Conservation (phyloP, 345 rosid species). For the Eutrema japonicum region DNA sequence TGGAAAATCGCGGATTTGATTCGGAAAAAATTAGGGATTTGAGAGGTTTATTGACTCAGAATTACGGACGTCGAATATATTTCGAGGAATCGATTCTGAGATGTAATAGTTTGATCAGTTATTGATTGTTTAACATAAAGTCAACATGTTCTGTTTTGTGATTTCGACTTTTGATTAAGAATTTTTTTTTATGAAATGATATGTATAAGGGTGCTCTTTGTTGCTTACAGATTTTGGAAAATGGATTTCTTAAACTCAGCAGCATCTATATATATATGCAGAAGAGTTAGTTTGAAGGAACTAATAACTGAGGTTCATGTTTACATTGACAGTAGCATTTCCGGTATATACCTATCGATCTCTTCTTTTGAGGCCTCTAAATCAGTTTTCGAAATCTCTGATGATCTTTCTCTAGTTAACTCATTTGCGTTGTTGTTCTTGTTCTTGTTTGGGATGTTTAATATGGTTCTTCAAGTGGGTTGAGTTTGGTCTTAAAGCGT, state of each 20-base stretch:
- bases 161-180: not conserved
- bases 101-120: not conserved
- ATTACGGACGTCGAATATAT: not conserved
- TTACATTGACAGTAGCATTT: conserved; percentile 46
- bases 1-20: not conserved
- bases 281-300: conserved; percentile 53
- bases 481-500: conserved; percentile 69
- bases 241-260: conserved; percentile 45
- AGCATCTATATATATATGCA: conserved; percentile 47
- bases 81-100: conserved; percentile 13
- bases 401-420: conserved; percentile 4
- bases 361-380: not conserved
- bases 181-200: not conserved
- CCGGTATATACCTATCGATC: conserved; percentile 41
- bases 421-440: not conserved
- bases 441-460: conserved; percentile 4
- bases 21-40: not conserved
- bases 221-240: conserved; percentile 30
- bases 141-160: not conserved
- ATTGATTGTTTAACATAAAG: not conserved
- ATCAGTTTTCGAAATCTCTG: conserved; percentile 2
- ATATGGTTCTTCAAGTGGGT: conserved; percentile 65
- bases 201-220: conserved; percentile 4
- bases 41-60: not conserved
- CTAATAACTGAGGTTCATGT: conserved; percentile 52